These are phyloP conservation scores for Colletotrichum falcatum DNA, from an alignment of 2,329 filamentous ascomycete genomes.

Conservation along the genomic window DNA sequence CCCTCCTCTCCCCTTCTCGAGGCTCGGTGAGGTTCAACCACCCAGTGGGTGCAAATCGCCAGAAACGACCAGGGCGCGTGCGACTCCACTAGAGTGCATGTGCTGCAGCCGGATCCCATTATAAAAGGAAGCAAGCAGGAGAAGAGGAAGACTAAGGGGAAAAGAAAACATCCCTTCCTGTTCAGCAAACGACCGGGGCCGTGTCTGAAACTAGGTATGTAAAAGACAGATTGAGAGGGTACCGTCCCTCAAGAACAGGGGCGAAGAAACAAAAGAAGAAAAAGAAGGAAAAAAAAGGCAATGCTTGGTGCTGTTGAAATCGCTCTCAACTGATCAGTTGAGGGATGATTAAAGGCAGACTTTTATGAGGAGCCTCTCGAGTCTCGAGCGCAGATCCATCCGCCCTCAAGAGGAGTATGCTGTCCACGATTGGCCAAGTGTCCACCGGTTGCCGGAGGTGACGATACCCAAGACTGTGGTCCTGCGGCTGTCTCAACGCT, in stretches of 20 bases:
- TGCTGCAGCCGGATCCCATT: conserved; percentile 22
- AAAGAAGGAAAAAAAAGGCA: too few relatives aligned
- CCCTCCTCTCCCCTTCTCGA: conserved; percentile 2
- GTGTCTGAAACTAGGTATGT: conserved; percentile 16
- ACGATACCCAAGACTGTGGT: conserved; percentile 30
- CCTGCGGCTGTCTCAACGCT: conserved; percentile 25
- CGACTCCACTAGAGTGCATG: conserved; percentile 11
- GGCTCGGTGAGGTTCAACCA: conserved; percentile 24
- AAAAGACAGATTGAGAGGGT: too few relatives aligned
- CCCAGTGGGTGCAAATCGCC: conserved; percentile 24
- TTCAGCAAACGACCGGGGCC: neutral
- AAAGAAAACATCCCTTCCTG: neutral
- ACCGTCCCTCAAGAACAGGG: too few relatives aligned
- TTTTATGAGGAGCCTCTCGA: neutral
- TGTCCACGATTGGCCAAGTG: neutral
- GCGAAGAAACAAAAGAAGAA: too few relatives aligned
- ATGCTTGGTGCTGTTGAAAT: too few relatives aligned
- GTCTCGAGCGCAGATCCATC: neutral
- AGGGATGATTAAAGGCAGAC: neutral
- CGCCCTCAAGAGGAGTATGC: neutral
- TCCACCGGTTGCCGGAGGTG: conserved; percentile 15
- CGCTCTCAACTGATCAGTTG: neutral
- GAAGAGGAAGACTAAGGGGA: neutral
- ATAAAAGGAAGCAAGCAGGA: conserved; percentile 12
- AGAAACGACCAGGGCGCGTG: conserved; percentile 26